Percentiles rank a stretch among this genome's conserved stretches.
Conservation (phyloP, 2,329 filamentous ascomycete genomes). For the Penicillium sp. region DNA sequence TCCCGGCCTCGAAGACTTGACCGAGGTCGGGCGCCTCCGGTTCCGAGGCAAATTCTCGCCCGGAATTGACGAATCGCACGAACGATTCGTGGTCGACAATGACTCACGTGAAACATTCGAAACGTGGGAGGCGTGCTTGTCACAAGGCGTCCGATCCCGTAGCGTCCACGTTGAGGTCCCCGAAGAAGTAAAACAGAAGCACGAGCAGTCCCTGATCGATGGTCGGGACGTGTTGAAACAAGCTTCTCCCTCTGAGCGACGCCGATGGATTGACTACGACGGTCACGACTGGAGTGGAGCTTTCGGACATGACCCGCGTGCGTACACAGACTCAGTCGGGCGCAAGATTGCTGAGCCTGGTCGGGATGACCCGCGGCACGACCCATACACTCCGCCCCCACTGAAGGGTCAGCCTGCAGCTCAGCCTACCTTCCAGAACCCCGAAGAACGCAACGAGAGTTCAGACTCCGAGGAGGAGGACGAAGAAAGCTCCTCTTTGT, state of each 20-base stretch:
- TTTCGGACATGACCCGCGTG: slow-evolving; percentile 74
- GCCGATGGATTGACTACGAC: slow-evolving; percentile 75
- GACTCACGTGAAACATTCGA: slow-evolving; percentile 91
- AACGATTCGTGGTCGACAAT: slow-evolving; percentile 80
- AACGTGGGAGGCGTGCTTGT: slow-evolving; percentile 87
- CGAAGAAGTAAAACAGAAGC: slow-evolving; percentile 69
- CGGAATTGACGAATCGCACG: slow-evolving; percentile 84
- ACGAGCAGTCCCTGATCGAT: slow-evolving; percentile 77
- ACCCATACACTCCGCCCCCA: slow-evolving; percentile 52
- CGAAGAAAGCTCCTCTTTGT: neutral
- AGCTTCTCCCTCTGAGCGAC: slow-evolving; percentile 65
- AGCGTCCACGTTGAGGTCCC: slow-evolving; percentile 74
- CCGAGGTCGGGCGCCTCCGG: slow-evolving; percentile 76
- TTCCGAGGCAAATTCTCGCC: slow-evolving; percentile 85
- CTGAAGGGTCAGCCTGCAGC: slow-evolving; percentile 25
- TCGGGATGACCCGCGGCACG: slow-evolving; percentile 52
- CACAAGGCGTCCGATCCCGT: slow-evolving; percentile 77
- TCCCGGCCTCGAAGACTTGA: slow-evolving; percentile 72
- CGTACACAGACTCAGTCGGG: slow-evolving; percentile 56
- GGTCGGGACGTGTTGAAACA: slow-evolving; percentile 78
- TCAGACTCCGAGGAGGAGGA: slow-evolving; percentile 11
- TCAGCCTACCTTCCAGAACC: slow-evolving; percentile 1
- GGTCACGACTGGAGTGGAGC: slow-evolving; percentile 86
- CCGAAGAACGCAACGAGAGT: slow-evolving; percentile 20
- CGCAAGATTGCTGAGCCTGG: slow-evolving; percentile 60